phyloP scores from a whole-genome alignment of 768 basidiomycete species.

The Daedaleopsis nitida region DNA sequence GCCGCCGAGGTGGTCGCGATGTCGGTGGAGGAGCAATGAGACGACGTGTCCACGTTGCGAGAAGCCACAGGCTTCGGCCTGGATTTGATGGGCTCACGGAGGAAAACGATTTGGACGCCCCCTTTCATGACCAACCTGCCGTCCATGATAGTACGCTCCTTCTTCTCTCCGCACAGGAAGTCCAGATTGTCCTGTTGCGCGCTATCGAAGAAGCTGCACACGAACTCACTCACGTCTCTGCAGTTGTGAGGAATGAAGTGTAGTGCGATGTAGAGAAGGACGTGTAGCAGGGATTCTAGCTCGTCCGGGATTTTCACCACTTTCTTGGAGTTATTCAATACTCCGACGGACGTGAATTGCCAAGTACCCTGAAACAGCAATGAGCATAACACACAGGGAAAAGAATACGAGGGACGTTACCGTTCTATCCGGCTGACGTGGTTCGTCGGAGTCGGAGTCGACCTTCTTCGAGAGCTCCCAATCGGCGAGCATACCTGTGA shows the following conservation, averaged over 20 bases:
- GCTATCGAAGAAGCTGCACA: background rate
- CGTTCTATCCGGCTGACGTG: too few relatives aligned
- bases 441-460: background rate
- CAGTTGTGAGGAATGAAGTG: background rate
- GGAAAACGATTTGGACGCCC: too few relatives aligned
- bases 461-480: slow-evolving; percentile 4
- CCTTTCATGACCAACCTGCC: too few relatives aligned
- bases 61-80: too few relatives aligned
- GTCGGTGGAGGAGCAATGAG: too few relatives aligned
- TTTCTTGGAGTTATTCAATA: background rate
- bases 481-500: background rate
- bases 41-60: too few relatives aligned
- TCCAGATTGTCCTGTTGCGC: background rate
- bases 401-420: background rate
- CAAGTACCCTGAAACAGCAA: too few relatives aligned
- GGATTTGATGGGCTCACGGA: too few relatives aligned
- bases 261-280: background rate
- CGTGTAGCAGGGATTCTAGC: background rate
- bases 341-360: too few relatives aligned
- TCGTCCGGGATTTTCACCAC: background rate
- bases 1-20: too few relatives aligned
- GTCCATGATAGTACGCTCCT: too few relatives aligned
- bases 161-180: background rate
- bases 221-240: background rate
- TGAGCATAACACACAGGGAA: background rate